Evolutionary conservation across 2,329 filamentous ascomycete species (phyloP), one percentile per base, ranked within the genome.

Genomic region (Aspergillus pseudoglaucus): DNA sequence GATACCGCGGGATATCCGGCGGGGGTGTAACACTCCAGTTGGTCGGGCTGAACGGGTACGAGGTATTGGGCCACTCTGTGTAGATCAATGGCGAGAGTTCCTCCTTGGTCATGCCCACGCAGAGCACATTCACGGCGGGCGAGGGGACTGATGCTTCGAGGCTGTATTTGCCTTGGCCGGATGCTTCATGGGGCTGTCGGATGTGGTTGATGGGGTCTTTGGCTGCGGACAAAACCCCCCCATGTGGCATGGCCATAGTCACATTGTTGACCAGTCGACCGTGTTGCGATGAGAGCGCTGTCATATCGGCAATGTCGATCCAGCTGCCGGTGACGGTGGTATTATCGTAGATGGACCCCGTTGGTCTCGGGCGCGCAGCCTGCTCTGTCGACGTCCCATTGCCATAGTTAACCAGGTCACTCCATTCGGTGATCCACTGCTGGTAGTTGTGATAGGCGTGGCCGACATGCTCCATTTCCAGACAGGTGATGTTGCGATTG

Each of bases 81-180:
- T 84, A 89, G 0, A 90, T 71, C 1, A 90, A 66, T 0, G 86
- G 86, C 0, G 60, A 64, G 1, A 91, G 65, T 46, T 88, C 84
- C 0, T 72, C 57, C 17, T 63, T 48, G 0, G 75, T 74, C 72
- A 90, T 74, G 38, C 86, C 85, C 1, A 78, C 83, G 56, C 88
- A 93, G 27, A 90, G 65, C 0, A 88, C 84, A 53, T 90, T 88
- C 40, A 90, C 67, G 0, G 79, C 75, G 0, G 87, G 87, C 0
- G 83, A 85, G 0, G 85, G 80, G 0, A 89, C 83, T 0, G 84
- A 82, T 0, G 87, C 88, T 12, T 73, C 69, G 3, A 91, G 71
- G 3, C 72, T 73, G 63, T 89, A 90, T 42, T 84, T 79, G 9
- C 86, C 87, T 7, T 87, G 75, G 0, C 85, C 85, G 1, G 71